Percentiles rank a stretch among this genome's conserved stretches.
Evolutionary conservation across 345 rosid genomes (phyloP).

Genomic region (Camelina hispida): DNA sequence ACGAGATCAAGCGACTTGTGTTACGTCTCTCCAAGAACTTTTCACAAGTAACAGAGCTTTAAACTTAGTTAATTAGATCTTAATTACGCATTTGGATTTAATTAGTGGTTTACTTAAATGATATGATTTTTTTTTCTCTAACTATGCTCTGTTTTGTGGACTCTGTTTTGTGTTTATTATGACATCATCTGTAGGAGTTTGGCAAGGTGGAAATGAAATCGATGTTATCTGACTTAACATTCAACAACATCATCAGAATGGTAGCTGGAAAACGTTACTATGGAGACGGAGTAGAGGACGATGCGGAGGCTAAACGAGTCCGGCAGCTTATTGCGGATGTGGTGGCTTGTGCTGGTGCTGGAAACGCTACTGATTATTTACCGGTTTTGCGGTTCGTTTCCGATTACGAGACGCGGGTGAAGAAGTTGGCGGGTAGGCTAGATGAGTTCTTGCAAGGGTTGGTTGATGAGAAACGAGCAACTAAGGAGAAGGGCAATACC

Average conservation of each 20-base stretch:
- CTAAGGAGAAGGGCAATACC: constrained; percentile 32
- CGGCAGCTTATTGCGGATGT: constrained; percentile 49
- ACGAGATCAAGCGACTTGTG: constrained; percentile 50
- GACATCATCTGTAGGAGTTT: constrained; percentile 30
- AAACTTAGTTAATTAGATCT: neutral
- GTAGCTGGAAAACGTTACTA: constrained; percentile 57
- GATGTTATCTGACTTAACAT: constrained; percentile 48
- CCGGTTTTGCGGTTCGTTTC: constrained; percentile 53
- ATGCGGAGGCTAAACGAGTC: constrained; percentile 48
- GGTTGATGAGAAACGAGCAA: constrained; percentile 54
- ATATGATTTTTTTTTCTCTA: neutral
- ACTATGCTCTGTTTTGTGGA: neutral
- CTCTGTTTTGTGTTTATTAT: neutral
- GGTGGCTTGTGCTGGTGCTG: constrained; percentile 26
- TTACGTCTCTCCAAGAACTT: constrained; percentile 29
- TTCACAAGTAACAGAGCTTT: constrained; percentile 21
- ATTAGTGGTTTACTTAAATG: neutral
- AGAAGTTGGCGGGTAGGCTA: constrained; percentile 25
- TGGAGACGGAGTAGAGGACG: constrained; percentile 49
- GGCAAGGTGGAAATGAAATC: constrained; percentile 50
- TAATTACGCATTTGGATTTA: neutral
- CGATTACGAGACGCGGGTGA: constrained; percentile 41
- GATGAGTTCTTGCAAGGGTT: constrained; percentile 59
- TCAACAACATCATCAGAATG: constrained; percentile 54
- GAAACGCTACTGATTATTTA: constrained; percentile 54